These are phyloP conservation scores for Pseudogymnoascus sp. DNA, from an alignment of 2,329 filamentous ascomycete species.

Conservation along the genomic window DNA sequence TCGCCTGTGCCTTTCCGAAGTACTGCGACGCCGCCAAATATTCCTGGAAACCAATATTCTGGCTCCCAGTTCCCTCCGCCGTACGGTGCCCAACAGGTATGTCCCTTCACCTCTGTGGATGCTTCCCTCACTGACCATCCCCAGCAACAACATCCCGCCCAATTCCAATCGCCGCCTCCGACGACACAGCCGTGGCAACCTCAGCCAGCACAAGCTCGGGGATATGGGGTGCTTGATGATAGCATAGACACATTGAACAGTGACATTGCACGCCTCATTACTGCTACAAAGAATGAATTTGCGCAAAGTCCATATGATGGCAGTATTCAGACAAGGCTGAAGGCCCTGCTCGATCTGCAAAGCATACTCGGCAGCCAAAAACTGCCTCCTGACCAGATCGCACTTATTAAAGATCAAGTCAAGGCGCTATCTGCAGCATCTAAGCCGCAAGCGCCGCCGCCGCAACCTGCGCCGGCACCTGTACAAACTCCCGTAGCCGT, in stretches of 20 bases:
- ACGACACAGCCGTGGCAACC: slow-evolving; percentile 28
- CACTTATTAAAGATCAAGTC: slow-evolving; percentile 78
- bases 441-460: slow-evolving; percentile 29
- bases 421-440: slow-evolving; percentile 49
- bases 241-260: slow-evolving; percentile 68
- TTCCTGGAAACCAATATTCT: slow-evolving; percentile 28
- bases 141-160: slow-evolving; percentile 25
- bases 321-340: slow-evolving; percentile 68
- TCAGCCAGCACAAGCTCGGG: slow-evolving; percentile 21
- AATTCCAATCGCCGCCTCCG: slow-evolving; percentile 32
- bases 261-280: slow-evolving; percentile 74
- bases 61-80: slow-evolving; percentile 18
- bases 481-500: slow-evolving; percentile 17
- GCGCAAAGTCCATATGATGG: slow-evolving; percentile 67
- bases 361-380: slow-evolving; percentile 68
- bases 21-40: slow-evolving; percentile 59
- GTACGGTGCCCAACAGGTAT: slow-evolving; percentile 24
- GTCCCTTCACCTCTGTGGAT: slow-evolving; percentile 7
- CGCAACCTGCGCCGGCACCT: slow-evolving; percentile 21
- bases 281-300: slow-evolving; percentile 63
- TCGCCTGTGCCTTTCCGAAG: slow-evolving; percentile 57
- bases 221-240: slow-evolving; percentile 35
- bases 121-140: background rate
- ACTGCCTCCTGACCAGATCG: slow-evolving; percentile 71
- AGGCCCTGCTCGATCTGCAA: slow-evolving; percentile 79